phyloP scores from a whole-genome alignment of 176 grass and related monocot species.

The Musa beccarii region DNA sequence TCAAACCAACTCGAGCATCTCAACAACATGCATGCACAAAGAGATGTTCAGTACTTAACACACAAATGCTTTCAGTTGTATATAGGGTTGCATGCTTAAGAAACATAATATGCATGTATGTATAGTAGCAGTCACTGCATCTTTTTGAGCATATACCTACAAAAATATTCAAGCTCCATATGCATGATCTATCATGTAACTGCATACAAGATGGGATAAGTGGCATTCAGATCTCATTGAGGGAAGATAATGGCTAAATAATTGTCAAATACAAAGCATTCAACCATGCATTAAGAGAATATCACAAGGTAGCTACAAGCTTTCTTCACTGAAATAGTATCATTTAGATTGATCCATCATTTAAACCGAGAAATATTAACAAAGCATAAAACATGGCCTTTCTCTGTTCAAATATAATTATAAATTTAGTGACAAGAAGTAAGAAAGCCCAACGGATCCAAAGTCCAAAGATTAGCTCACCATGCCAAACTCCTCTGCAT shows the following conservation, averaged over 20 bases:
- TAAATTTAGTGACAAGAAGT: background rate
- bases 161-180: background rate
- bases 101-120: background rate
- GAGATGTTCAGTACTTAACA: too few relatives aligned
- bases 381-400: background rate
- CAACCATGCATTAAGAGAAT: too few relatives aligned
- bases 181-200: background rate
- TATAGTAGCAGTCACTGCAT: too few relatives aligned
- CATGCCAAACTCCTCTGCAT: conserved; percentile 98
- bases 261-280: too few relatives aligned
- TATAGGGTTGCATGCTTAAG: background rate
- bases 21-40: background rate
- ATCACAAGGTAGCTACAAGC: too few relatives aligned
- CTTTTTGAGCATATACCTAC: too few relatives aligned
- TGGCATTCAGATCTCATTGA: too few relatives aligned
- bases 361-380: background rate
- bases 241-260: too few relatives aligned
- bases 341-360: too few relatives aligned
- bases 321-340: too few relatives aligned
- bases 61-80: background rate
- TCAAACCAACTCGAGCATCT: background rate
- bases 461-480: conserved; percentile 30
- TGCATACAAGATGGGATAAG: background rate
- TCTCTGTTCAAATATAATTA: background rate
- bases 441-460: background rate